These are phyloP conservation scores for Colletotrichum ledebouriae DNA, from an alignment of 2,329 filamentous ascomycete genomes.

Conservation along the genomic window DNA sequence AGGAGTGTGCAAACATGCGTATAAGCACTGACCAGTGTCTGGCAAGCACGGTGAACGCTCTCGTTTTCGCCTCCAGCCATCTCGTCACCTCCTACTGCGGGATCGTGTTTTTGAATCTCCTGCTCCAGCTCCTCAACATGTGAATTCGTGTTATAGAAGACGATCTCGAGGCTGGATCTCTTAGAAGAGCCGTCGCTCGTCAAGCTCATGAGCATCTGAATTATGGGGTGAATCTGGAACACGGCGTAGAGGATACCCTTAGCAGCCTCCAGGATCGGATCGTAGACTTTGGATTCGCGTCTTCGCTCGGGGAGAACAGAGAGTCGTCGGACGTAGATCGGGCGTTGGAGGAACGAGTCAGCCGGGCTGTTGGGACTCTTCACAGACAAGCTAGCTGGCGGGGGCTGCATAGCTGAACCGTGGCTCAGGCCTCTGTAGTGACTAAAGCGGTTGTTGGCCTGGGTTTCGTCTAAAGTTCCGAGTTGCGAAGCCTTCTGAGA, in stretches of 20 bases:
- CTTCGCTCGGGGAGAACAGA: conserved; percentile 74
- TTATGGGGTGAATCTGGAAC: conserved; percentile 77
- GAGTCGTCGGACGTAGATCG: conserved; percentile 73
- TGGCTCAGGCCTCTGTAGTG: conserved; percentile 77
- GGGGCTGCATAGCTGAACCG: conserved; percentile 75
- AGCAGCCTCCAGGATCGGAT: conserved; percentile 74
- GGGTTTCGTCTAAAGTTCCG: conserved; percentile 72
- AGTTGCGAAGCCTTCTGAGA: conserved; percentile 72
- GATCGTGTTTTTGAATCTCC: conserved; percentile 73
- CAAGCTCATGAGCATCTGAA: conserved; percentile 74
- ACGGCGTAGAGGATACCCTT: conserved; percentile 77
- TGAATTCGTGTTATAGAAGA: conserved; percentile 76
- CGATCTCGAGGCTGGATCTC: conserved; percentile 74
- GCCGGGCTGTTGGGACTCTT: conserved; percentile 72
- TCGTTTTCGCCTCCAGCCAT: conserved; percentile 69
- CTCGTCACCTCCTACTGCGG: conserved; percentile 63
- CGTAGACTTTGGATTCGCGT: conserved; percentile 71
- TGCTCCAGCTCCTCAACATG: conserved; percentile 76
- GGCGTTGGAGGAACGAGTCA: conserved; percentile 68
- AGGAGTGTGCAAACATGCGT: conserved; percentile 74
- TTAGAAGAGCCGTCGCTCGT: conserved; percentile 72
- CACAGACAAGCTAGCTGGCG: conserved; percentile 52
- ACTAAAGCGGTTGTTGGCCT: conserved; percentile 74
- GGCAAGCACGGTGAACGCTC: conserved; percentile 72
- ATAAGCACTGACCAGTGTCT: conserved; percentile 74